Evolutionary conservation across 805 yeast species (phyloP), one percentile per base, ranked within the genome.

Genomic region (Starmera dryadoides): DNA sequence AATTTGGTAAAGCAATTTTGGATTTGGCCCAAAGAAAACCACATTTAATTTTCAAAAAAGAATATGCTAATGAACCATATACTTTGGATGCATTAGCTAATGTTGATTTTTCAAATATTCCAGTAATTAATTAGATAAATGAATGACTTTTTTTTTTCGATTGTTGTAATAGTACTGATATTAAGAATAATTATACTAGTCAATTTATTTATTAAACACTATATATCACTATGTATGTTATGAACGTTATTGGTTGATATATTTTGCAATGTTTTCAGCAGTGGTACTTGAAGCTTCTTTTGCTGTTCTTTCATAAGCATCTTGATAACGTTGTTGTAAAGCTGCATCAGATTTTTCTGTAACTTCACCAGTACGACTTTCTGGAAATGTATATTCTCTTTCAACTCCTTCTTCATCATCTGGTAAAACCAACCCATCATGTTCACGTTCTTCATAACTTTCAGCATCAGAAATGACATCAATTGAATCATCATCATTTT

Each of bases 1-100:
- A 88, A 59, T 86, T 87, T 62, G 96, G 88, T 17, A 85, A 85
- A 58, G 81, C 94, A 1, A 80, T 87, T n/a, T 57, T 87, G 34
- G 81, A 86, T 50, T 62, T 87, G 44, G 88, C 91, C 2, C 62
- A 70, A 42, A 64, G 83, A 37, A 84, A 82, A 53, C 95, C 95
- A 0, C 74, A 82, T 51, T 61, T 86, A 46, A 73, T 86, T 12
- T 81, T 85, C 51, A 73, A 71, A 34, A 58, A 65, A 2, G 68
- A 68, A 38, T 58, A 39, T 34, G 40, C 43, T 29, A 29, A 42
- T 16, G 17, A 20, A 3, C 45, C 47, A 21, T 21, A n/a, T n/a
- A 32, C 11, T 32, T n/a, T 19, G 5, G 34, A 20, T 16, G 20
- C 16, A 11, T 20, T 31, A 15, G 16, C 10, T 12, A 30, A 18